Evolutionary conservation across 495 filamentous ascomycete genomes (phyloP).

Genomic region (Aspergillus egyptiacus): DNA sequence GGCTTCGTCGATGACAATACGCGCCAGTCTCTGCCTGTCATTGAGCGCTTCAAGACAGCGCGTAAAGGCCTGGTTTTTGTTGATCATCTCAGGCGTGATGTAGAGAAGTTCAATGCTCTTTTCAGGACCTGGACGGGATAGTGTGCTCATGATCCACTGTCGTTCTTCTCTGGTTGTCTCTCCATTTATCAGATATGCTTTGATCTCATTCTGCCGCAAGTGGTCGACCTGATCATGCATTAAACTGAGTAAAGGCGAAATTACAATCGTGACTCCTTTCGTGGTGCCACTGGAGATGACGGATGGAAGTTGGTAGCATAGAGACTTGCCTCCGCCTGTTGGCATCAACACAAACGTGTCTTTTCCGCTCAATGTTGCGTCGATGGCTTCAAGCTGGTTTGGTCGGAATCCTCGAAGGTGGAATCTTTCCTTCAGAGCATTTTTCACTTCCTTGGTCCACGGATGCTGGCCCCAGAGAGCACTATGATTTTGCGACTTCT

Average conservation of each 20-base stretch:
- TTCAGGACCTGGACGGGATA: slow-evolving; percentile 59
- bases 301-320: slow-evolving; percentile 94
- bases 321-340: slow-evolving; percentile 91
- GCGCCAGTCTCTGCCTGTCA: slow-evolving; percentile 61
- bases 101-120: slow-evolving; percentile 77
- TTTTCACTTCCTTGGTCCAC: slow-evolving; percentile 84
- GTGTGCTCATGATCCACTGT: slow-evolving; percentile 50
- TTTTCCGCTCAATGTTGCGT: slow-evolving; percentile 78
- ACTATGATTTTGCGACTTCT: slow-evolving; percentile 30
- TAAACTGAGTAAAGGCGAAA: slow-evolving; percentile 89
- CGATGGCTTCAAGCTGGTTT: slow-evolving; percentile 95
- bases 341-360: slow-evolving; percentile 96
- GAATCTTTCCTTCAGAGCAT: slow-evolving; percentile 71
- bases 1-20: slow-evolving; percentile 94
- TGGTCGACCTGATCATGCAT: slow-evolving; percentile 96
- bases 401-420: slow-evolving; percentile 74
- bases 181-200: slow-evolving; percentile 73
- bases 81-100: slow-evolving; percentile 94
- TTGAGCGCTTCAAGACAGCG: slow-evolving; percentile 58
- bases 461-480: slow-evolving; percentile 44
- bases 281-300: slow-evolving; percentile 77
- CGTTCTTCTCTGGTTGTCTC: slow-evolving; percentile 54
- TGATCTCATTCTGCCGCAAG: slow-evolving; percentile 65
- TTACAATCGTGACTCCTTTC: slow-evolving; percentile 79
- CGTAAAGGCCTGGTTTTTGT: slow-evolving; percentile 61